Base-by-base conservation (phyloP, 257 asterid species). In the Gardenia jasminoides region DNA sequence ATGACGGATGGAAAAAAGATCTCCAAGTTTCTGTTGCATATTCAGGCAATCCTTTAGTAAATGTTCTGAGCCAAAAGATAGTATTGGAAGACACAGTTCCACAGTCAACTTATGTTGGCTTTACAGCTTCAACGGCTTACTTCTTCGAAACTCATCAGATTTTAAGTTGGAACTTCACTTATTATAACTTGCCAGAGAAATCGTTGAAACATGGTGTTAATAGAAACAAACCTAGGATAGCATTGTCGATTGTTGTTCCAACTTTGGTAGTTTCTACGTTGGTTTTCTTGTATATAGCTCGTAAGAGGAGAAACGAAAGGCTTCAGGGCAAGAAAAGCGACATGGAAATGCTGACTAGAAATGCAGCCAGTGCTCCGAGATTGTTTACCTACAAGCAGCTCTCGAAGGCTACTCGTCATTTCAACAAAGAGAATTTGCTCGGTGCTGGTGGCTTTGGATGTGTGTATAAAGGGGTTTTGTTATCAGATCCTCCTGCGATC, bases 391-490 rank as follows among this genome's bases (percentile, higher is more conserved):
- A 82, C 74, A 81, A 86, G 80, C 84, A 91, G 75, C 91, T 92
- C 74, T 82, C 91, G 11, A 91, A 76, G 84, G 93, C 89, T 3
- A 92, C 97, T 12, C 61, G 67, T 0, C 76, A 79, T 54, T 91
- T 92, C 50, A 82, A 88, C 80, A 88, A 89, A 67, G 90, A 87
- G 24, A 88, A 88, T 76, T 65, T 92, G 65, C 48, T 91, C 17
- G 94, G 96, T 41, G 83, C 83, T 76, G 94, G 96, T 44, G 96
- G 94, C 15, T 92, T 91, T 73, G 94, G 93, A 46, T 88, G 93
- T 85, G 93, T 92, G 79, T 92, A 87, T 78, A 87, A 70, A 84
- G 94, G 94, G 6, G 79, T 85, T 59, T 4, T 87, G 10, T 22
- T 85, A 3, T 61, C 86, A 4, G 82, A 87, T 76, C 72, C 76